These are phyloP conservation scores for Beauveria brongniartii DNA, from an alignment of 2,329 filamentous ascomycete species.

Conservation along the genomic window DNA sequence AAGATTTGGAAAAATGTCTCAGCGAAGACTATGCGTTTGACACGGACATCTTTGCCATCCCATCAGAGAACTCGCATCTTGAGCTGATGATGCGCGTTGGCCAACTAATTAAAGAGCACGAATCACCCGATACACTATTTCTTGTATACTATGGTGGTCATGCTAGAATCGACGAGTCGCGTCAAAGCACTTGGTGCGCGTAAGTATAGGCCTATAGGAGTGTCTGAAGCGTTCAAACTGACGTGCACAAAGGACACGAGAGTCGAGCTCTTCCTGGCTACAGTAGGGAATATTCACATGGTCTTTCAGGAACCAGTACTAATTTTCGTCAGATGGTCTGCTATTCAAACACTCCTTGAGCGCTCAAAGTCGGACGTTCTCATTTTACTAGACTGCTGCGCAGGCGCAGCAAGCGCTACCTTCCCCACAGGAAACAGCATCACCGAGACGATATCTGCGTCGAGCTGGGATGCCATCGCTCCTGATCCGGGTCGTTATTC, in stretches of 20 bases:
- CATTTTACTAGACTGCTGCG: slow-evolving; percentile 52
- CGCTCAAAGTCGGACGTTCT: slow-evolving; percentile 49
- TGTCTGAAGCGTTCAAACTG: slow-evolving; percentile 2
- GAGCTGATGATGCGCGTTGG: slow-evolving; percentile 50
- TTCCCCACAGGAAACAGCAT: slow-evolving; percentile 51
- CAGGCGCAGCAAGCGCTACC: slow-evolving; percentile 51
- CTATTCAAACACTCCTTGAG: slow-evolving; percentile 51
- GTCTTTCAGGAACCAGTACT: background rate
- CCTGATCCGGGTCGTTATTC: slow-evolving; percentile 52
- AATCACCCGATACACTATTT: slow-evolving; percentile 47
- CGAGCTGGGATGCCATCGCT: slow-evolving; percentile 54
- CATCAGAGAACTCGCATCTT: slow-evolving; percentile 49
- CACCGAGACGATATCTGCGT: slow-evolving; percentile 54
- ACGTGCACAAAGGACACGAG: slow-evolving; percentile 33
- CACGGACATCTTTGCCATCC: slow-evolving; percentile 50
- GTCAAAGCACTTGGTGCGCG: slow-evolving; percentile 54
- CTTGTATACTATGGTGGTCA: slow-evolving; percentile 53
- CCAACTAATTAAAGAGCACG: slow-evolving; percentile 48
- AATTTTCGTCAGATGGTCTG: slow-evolving; percentile 40
- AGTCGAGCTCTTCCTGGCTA: slow-evolving; percentile 44
- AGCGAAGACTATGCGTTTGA: slow-evolving; percentile 47
- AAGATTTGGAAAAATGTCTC: slow-evolving; percentile 47
- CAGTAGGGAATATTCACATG: slow-evolving; percentile 30
- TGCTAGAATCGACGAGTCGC: slow-evolving; percentile 50
- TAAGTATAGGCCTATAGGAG: slow-evolving; percentile 25